Evolutionary conservation across 1,284 basidiomycete genomes (phyloP), one percentile per base, ranked within the genome.

Genomic region (Ganoderma multipileum): DNA sequence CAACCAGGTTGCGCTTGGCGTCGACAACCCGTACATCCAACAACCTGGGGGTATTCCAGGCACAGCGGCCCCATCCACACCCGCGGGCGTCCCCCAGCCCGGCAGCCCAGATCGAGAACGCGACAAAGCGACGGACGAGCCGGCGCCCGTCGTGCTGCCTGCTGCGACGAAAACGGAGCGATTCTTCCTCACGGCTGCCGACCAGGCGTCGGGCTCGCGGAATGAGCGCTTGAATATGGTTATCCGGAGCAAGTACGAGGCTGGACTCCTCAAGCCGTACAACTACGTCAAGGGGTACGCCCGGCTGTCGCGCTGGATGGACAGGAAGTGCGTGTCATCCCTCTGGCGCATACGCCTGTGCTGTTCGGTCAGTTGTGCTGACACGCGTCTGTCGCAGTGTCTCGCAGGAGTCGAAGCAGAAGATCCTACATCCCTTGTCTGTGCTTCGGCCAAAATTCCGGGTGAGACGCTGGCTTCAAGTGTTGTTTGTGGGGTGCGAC

Each of bases 231-330:
- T 99, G 50, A 94, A 93, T 68, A 88, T 94, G 69, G 97, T 99
- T 72, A 99, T 99, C 75, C 90, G 94, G 73, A 96, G 95, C 76
- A 99, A 99, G 81, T 98, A 98, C 81, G 97, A 99, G 78, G 97
- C 97, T 1, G 97, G 97, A 0, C 80, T 99, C 54, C 82, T 99
- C 70, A 95, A 95, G 76, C 97, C 97, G 0, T 98, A 98, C 78
- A 97, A 99, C 81, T 98, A 98, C 78, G 95, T 97, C 68, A 96
- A 95, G 77, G 96, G 96, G 0, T 97, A 97, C 77, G 93, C 95
- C 26, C 84, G 96, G 65, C 82, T 97, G 74, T 94, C 91, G 69
- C 86, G 93, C 62, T 98, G 97, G 96, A 98, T 98, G 95, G 96
- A 97, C 77, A 85, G 89, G 76, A 95, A 96, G 93, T 95, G 77